Conservation (phyloP, 345 rosid genomes). For the Sisymbrium altissimum region DNA sequence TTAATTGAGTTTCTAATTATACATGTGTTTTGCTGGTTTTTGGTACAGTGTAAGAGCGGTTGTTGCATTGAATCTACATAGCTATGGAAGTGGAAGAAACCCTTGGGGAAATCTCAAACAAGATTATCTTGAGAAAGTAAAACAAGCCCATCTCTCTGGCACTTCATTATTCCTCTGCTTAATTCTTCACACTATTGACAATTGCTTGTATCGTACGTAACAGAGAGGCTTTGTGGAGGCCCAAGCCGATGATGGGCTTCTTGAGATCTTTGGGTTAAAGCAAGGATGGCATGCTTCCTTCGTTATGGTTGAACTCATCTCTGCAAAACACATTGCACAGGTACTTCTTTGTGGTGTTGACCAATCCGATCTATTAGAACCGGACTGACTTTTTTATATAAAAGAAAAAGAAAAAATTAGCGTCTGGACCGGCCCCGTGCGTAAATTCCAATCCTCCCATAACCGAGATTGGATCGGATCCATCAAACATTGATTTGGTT, state of each 20-base stretch:
- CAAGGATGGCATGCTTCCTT: slow-evolving; percentile 99
- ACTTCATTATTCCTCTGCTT: not conserved
- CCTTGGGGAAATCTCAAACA: slow-evolving; percentile 92
- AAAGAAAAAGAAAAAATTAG: not conserved
- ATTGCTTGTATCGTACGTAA: slow-evolving; percentile 18
- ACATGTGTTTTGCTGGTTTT: not conserved
- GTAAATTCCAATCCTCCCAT: not conserved
- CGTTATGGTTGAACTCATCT: slow-evolving; percentile 97
- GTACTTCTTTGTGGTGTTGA: slow-evolving; percentile 33
- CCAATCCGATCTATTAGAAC: too few species aligned
- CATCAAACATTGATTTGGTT: not conserved
- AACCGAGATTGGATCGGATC: not conserved
- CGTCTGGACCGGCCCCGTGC: not conserved
- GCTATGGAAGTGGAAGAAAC: slow-evolving; percentile 90
- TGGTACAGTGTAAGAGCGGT: slow-evolving; percentile 79
- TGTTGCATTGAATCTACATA: slow-evolving; percentile 86
- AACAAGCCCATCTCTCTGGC: not conserved
- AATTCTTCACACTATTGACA: not conserved
- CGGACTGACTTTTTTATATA: not conserved
- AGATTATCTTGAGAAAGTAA: slow-evolving; percentile 83
- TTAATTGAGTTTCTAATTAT: not conserved
- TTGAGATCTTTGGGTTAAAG: slow-evolving; percentile 92
- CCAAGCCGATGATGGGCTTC: slow-evolving; percentile 86
- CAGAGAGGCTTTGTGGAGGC: slow-evolving; percentile 97
- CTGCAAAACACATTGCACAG: slow-evolving; percentile 98